Evolutionary conservation across 2,329 filamentous ascomycete species (phyloP), one percentile per base, ranked within the genome.

Genomic region (Talaromyces amestolkiae): DNA sequence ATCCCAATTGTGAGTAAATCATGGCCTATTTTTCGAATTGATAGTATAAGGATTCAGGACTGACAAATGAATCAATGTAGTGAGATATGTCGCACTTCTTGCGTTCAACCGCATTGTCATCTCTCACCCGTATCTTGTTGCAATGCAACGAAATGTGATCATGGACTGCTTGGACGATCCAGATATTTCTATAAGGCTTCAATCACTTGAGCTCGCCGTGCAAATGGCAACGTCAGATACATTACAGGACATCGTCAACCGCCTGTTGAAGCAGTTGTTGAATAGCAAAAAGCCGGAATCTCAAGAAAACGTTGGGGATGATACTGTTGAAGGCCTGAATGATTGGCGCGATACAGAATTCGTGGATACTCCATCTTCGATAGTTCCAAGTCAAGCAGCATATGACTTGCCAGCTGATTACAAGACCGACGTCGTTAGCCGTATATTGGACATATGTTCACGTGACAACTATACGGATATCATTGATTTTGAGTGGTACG

Each of bases 401-500:
- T 84, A 87, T 6, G 86, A 89, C 10, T 82, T 98, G 8, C 93
- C 95, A 0, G 89, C 93, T 67, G 92, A 96, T 69, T 99, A 98
- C 76, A 89, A 89, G 61, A 82, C 89, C 43, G 91, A 91, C 71
- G 92, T 97, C 22, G 92, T 98, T 61, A 85, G 86, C 65, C 87
- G 91, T 66, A 92, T 98, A 67, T 77, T 98, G 11, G 87, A 89
- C 67, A 96, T 99, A 87, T 98, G 94, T 76, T 91, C 92, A 9
- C 88, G 89, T 69, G 90, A 93, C 69, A 97, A 93, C 67, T 99
- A 98, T 76, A 85, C 86, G 45, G 92, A 93, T 73, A 83, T 99
- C 58, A 81, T 85, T 61, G 94, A 99, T 75, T 99, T 99, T 76
- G 94, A 97, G 70, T 99, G 95, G 95, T 98, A 98, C 76, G 90